Evolutionary conservation across 768 basidiomycete species (phyloP).

Genomic region (Antrodiella citrinella): DNA sequence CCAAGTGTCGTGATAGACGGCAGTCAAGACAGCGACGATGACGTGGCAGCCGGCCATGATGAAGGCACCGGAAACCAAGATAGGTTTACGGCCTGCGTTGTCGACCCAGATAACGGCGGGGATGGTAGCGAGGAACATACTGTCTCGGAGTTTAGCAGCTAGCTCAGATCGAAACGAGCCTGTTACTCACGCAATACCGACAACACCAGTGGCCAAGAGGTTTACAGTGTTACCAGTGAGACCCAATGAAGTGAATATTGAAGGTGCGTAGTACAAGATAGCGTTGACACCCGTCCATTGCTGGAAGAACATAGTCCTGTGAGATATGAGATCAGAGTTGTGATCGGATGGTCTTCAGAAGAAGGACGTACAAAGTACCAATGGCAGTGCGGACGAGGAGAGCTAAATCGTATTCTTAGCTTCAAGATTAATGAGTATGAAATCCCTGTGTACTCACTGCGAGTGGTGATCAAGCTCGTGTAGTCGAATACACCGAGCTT

Average conservation of each 20-base stretch:
- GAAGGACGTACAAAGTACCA: slow-evolving; percentile 39
- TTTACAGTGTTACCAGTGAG: slow-evolving; percentile 53
- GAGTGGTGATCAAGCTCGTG: slow-evolving; percentile 47
- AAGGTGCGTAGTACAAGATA: slow-evolving; percentile 70
- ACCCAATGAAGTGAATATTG: slow-evolving; percentile 56
- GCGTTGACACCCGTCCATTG: slow-evolving; percentile 80
- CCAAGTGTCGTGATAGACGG: slow-evolving; percentile 52
- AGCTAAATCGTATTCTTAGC: slow-evolving; percentile 27
- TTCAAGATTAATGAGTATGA: background rate
- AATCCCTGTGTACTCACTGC: slow-evolving; percentile 25
- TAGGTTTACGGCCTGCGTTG: slow-evolving; percentile 66
- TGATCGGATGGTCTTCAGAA: background rate
- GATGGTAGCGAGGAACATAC: slow-evolving; percentile 71
- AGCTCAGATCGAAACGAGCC: background rate
- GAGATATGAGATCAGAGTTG: background rate
- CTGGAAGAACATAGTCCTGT: slow-evolving; percentile 70
- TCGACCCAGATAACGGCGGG: slow-evolving; percentile 81
- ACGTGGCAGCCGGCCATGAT: slow-evolving; percentile 68
- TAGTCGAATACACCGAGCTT: slow-evolving; percentile 57
- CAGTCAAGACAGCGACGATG: slow-evolving; percentile 59
- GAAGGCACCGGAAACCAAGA: slow-evolving; percentile 66
- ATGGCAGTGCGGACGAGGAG: slow-evolving; percentile 56
- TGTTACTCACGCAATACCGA: slow-evolving; percentile 60
- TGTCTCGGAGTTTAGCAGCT: slow-evolving; percentile 13
- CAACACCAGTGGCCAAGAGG: slow-evolving; percentile 60